phyloP scores from a whole-genome alignment of 768 basidiomycete species.

The Hygrocybe punicea region DNA sequence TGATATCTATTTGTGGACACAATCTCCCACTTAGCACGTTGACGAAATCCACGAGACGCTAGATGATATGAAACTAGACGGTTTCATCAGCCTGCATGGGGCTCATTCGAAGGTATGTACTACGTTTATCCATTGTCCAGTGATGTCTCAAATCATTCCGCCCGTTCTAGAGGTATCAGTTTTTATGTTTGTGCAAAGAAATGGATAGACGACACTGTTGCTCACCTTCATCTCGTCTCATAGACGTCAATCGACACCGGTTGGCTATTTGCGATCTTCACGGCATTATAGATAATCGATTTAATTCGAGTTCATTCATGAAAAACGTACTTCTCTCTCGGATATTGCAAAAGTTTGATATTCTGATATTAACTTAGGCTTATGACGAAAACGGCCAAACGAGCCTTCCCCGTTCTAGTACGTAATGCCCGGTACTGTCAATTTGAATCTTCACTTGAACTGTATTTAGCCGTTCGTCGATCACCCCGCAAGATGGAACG shows the following conservation, averaged over 20 bases:
- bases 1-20: background rate
- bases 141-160: constrained; percentile 15
- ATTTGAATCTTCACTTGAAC: background rate
- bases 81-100: constrained; percentile 83
- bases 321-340: constrained; percentile 50
- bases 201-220: background rate
- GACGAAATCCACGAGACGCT: constrained; percentile 54
- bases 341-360: background rate
- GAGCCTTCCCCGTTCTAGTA: constrained; percentile 44
- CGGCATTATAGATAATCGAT: constrained; percentile 60
- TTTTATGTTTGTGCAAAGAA: constrained; percentile 60
- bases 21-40: constrained; percentile 50
- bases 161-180: constrained; percentile 67
- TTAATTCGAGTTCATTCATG: constrained; percentile 67
- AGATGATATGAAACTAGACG: constrained; percentile 58
- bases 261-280: constrained; percentile 65
- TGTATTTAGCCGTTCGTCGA: background rate
- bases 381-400: constrained; percentile 62
- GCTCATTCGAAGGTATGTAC: constrained; percentile 62
- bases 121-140: constrained; percentile 11
- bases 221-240: background rate
- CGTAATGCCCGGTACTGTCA: constrained; percentile 4
- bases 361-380: constrained; percentile 45
- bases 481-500: constrained; percentile 70
- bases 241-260: constrained; percentile 80